Conservation (phyloP, 306 rosid genomes). For the Quercus engelmannii region DNA sequence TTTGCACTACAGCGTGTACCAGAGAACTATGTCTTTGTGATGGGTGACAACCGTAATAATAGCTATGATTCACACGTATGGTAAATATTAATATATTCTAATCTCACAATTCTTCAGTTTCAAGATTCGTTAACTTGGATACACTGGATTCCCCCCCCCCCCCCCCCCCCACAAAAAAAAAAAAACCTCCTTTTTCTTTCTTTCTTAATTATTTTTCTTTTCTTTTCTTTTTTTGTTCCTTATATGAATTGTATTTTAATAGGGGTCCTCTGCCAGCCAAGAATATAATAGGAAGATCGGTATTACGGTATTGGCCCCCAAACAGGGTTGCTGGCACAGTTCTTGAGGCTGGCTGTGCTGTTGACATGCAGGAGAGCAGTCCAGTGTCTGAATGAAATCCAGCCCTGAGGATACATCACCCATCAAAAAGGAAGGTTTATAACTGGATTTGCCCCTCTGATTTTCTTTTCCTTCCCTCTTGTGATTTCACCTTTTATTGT, state of each 20-base stretch:
- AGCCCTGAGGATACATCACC: background rate
- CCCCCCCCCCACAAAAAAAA: too few species aligned
- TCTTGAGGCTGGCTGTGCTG: slow-evolving; percentile 55
- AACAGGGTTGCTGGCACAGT: slow-evolving; percentile 70
- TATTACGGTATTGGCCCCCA: slow-evolving; percentile 95
- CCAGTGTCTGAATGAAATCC: slow-evolving; percentile 34
- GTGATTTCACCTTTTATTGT: background rate
- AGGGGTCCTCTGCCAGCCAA: slow-evolving; percentile 98
- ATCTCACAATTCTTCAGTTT: slow-evolving; percentile 7
- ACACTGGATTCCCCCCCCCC: background rate
- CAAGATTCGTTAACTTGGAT: background rate
- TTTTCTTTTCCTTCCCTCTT: background rate
- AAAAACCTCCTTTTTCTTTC: background rate
- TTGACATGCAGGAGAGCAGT: slow-evolving; percentile 49
- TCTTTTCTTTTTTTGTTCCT: slow-evolving; percentile 3
- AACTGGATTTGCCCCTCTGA: background rate
- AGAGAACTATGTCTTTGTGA: slow-evolving; percentile 78
- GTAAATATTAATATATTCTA: slow-evolving; percentile 38
- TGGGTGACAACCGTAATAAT: slow-evolving; percentile 99
- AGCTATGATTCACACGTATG: slow-evolving; percentile 97
- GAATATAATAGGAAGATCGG: slow-evolving; percentile 89
- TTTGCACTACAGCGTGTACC: slow-evolving; percentile 68
- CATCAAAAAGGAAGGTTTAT: background rate
- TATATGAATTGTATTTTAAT: slow-evolving; percentile 22
- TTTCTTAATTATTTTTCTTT: too few species aligned